Evolutionary conservation across 2,329 filamentous ascomycete species (phyloP).

Genomic region (Coleophoma eucalyptorum): DNA sequence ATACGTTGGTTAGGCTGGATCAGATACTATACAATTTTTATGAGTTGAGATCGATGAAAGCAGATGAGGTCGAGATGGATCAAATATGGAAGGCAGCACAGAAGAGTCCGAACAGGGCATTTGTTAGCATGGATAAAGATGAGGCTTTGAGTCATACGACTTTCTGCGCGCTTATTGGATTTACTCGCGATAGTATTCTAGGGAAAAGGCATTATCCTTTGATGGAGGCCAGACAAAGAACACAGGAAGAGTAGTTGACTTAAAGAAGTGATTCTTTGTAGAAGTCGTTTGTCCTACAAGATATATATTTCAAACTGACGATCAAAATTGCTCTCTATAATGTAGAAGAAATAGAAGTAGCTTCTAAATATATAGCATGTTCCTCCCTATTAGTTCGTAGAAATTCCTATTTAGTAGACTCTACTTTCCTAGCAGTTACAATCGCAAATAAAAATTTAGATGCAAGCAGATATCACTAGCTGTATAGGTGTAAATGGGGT

Average conservation of each 20-base stretch:
- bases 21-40: constrained; percentile 7
- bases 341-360: neutral
- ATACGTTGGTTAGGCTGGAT: neutral
- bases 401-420: neutral
- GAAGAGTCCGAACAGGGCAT: constrained; percentile 1
- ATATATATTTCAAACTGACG: neutral
- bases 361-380: neutral
- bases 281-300: neutral
- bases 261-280: no score
- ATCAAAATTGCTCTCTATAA: neutral
- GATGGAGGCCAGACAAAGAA: no score
- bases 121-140: constrained; percentile 5
- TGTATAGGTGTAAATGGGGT: neutral
- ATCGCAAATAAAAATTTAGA: neutral
- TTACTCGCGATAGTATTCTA: neutral
- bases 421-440: no score
- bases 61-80: constrained; percentile 4
- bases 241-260: no score
- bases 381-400: neutral
- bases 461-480: neutral
- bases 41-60: constrained; percentile 1
- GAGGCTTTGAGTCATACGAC: neutral
- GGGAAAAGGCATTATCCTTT: neutral
- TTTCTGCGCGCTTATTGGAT: neutral
- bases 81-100: constrained; percentile 6